Base-by-base conservation (phyloP, 306 rosid species). In the Benincasa hispida region DNA sequence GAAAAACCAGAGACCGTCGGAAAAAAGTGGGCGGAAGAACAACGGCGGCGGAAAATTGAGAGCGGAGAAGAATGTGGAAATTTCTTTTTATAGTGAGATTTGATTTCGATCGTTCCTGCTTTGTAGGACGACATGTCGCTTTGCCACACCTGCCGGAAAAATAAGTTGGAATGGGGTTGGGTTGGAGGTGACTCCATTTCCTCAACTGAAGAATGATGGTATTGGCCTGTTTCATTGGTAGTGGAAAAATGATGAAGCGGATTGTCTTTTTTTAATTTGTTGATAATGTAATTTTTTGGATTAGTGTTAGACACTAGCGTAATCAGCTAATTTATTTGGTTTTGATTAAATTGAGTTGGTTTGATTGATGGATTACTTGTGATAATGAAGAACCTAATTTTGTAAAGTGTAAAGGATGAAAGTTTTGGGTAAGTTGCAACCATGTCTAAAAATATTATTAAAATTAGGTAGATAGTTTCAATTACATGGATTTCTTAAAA, bases 1-100 rank as follows among this genome's bases (percentile, higher is more conserved):
- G 25, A 10, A 41, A 22, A 81, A 53, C 88, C 30, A 39, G 79
- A 67, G 78, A 78, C 81, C 60, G 48, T 59, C 51, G 9, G 82
- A 63, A 41, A 75, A 83, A 67, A 80, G 77, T 76, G 8, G 60
- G 27, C 28, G 60, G 65, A 12, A 28, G 32, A 39, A 66, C 2
- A 39, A 11, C 53, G 55, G 75, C 56, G 75, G 55, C 75, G 57
- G 37, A 70, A 70, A 17, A 10, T n/a, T 32, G 47, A 35, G 2
- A 0, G 72, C 72, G 27, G 4, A 25, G 32, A 19, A 35, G 24
- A 35, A 11, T 2, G 4, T 63, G 7, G 15, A n/a, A 32, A 17
- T 63, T 63, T 62, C 19, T 2, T 30, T 63, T 63, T 68, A 68
- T 68, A 68, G 12, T 6, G 75, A 21, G 53, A 67, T 35, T 2